Conservation (phyloP, 352 stramenopile genomes). For the Phytopythium montanum region DNA sequence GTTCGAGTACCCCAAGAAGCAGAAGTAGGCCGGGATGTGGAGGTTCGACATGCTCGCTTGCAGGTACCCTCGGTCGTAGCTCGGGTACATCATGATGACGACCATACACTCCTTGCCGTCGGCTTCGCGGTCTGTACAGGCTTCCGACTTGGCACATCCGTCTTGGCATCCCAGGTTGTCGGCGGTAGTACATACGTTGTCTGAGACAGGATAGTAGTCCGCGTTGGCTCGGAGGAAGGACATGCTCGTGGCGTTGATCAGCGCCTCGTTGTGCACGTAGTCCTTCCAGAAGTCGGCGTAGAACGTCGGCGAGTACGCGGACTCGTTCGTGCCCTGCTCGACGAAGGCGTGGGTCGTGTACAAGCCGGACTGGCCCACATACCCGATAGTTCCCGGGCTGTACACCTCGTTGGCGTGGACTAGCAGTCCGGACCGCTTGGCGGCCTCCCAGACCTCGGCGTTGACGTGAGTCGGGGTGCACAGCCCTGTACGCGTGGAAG, state of each 20-base stretch:
- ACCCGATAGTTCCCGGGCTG: constrained; percentile 24
- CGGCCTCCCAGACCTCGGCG: constrained; percentile 43
- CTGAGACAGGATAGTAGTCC: constrained; percentile 23
- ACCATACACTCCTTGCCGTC: constrained; percentile 33
- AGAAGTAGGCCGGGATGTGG: constrained; percentile 57
- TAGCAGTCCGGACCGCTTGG: constrained; percentile 17
- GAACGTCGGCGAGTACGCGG: constrained; percentile 12
- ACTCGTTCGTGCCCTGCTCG: constrained; percentile 8
- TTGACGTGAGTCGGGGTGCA: constrained; percentile 60
- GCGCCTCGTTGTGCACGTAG: constrained; percentile 30
- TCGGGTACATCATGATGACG: constrained; percentile 37
- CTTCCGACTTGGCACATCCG: constrained; percentile 35
- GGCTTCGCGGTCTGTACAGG: constrained; percentile 31
- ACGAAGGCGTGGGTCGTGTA: constrained; percentile 48
- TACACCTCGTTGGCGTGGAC: constrained; percentile 53
- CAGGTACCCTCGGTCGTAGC: constrained; percentile 39
- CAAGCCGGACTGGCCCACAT: constrained; percentile 35
- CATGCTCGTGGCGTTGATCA: constrained; percentile 28
- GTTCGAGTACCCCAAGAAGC: constrained; percentile 43
- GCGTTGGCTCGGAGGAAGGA: constrained; percentile 21
- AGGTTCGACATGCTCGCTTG: constrained; percentile 40
- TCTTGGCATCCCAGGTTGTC: constrained; percentile 35
- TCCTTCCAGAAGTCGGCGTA: constrained; percentile 49
- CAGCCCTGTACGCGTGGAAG: constrained; percentile 19
- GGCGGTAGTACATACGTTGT: constrained; percentile 20